Conservation (phyloP, 495 filamentous ascomycete genomes). For the Xylaria palmicola region DNA sequence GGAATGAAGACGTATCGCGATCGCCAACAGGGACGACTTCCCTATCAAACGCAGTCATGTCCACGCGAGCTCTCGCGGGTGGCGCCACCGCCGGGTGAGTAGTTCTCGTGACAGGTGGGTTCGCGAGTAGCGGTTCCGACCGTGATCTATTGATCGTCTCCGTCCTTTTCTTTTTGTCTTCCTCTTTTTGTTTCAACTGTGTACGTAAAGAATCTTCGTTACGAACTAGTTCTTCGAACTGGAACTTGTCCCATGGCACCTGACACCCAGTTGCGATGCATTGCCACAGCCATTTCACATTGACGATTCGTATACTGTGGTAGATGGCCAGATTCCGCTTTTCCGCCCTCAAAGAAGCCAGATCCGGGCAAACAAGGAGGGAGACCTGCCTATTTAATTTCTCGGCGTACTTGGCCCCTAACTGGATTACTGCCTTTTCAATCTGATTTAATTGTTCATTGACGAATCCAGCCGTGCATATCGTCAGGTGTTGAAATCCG, state of each 20-base stretch:
- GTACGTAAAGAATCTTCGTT: neutral
- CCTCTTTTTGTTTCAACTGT: constrained; percentile 1
- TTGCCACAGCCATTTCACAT: constrained; percentile 77
- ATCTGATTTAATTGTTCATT: constrained; percentile 85
- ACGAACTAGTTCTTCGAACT: constrained; percentile 39
- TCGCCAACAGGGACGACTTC: constrained; percentile 6
- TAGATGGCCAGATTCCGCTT: constrained; percentile 73
- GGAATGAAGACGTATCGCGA: neutral
- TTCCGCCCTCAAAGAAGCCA: constrained; percentile 57
- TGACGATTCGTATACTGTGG: constrained; percentile 77
- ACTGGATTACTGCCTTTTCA: constrained; percentile 67
- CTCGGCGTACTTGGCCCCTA: constrained; percentile 79
- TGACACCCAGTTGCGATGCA: constrained; percentile 56
- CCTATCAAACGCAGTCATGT: constrained; percentile 30
- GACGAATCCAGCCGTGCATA: constrained; percentile 80
- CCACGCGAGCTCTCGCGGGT: constrained; percentile 23
- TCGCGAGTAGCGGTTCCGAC: constrained; percentile 15
- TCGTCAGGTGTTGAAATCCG: constrained; percentile 64
- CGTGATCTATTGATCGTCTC: constrained; percentile 10
- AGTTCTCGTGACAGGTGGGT: neutral
- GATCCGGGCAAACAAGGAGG: constrained; percentile 65
- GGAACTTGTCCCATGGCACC: constrained; percentile 36
- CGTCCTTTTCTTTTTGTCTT: constrained; percentile 16
- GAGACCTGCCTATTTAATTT: constrained; percentile 63
- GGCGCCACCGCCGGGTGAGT: constrained; percentile 8